Conservation (phyloP, 768 basidiomycete genomes). For the Crassisporium funariophilum region DNA sequence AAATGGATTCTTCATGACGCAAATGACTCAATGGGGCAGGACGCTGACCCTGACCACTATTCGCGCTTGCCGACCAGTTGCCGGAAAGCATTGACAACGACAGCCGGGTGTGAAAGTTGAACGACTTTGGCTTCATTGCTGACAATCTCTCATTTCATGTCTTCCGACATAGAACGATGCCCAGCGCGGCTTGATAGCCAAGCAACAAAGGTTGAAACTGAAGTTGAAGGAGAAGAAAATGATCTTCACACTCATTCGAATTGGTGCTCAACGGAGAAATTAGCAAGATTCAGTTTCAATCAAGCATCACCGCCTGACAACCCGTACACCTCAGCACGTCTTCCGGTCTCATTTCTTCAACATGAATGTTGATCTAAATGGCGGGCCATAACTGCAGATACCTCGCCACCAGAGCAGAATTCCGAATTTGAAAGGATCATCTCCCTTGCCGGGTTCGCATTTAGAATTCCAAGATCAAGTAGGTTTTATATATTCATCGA, state of each 20-base stretch:
- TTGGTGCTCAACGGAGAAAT: neutral
- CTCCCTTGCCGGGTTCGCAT: slow-evolving; percentile 11
- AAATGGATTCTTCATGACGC: too few relatives aligned
- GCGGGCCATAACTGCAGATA: neutral
- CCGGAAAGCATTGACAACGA: too few relatives aligned
- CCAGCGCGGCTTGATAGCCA: slow-evolving; percentile 9
- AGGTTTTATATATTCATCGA: neutral
- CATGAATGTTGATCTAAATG: neutral
- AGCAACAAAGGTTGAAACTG: slow-evolving; percentile 8
- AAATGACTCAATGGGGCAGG: too few relatives aligned
- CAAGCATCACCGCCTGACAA: slow-evolving; percentile 9
- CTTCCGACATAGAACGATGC: slow-evolving; percentile 5
- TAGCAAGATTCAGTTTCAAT: slow-evolving; percentile 7
- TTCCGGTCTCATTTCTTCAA: neutral
- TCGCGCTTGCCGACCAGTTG: too few relatives aligned
- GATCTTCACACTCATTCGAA: neutral
- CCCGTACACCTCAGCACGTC: slow-evolving; percentile 11
- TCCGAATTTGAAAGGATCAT: slow-evolving; percentile 14
- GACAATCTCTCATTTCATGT: too few relatives aligned
- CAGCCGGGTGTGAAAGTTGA: too few relatives aligned
- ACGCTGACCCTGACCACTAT: too few relatives aligned
- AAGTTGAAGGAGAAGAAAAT: neutral
- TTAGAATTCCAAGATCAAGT: neutral
- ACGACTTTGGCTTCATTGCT: too few relatives aligned
- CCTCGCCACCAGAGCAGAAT: slow-evolving; percentile 10